Evolutionary conservation across 148 eudicot genomes (phyloP).

Genomic region (Talinum fruticosum): DNA sequence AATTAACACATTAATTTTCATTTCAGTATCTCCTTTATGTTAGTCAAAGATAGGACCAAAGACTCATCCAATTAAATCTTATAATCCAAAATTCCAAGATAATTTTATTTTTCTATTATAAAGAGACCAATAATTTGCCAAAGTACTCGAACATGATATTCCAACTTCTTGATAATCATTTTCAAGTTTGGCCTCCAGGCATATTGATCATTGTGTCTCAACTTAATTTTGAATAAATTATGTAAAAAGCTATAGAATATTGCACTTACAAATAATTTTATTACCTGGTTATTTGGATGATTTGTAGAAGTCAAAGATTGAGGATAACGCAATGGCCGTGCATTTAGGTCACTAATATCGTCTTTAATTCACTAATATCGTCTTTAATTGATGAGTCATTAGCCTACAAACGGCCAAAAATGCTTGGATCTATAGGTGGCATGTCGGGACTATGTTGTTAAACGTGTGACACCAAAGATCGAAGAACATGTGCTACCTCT

Average conservation of each 20-base stretch:
- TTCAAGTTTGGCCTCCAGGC: too few species aligned
- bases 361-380: neutral
- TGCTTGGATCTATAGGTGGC: neutral
- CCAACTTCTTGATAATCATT: too few species aligned
- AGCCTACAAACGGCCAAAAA: neutral
- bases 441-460: slow-evolving; percentile 7
- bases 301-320: neutral
- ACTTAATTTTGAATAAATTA: too few species aligned
- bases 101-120: too few species aligned
- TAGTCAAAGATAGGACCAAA: neutral
- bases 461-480: neutral
- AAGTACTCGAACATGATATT: too few species aligned
- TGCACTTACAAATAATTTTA: neutral
- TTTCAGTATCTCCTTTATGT: neutral
- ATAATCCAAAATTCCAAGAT: too few species aligned
- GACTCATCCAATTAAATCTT: neutral
- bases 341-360: neutral
- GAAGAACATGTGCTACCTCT: slow-evolving; percentile 1
- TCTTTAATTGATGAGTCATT: neutral
- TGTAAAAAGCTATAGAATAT: too few species aligned
- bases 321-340: neutral
- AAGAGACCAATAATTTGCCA: too few species aligned
- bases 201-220: neutral
- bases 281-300: neutral
- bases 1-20: too few species aligned